Evolutionary conservation across 2,329 filamentous ascomycete species (phyloP), one percentile per base, ranked within the genome.

Genomic region (Colletotrichum neosansevieriae): DNA sequence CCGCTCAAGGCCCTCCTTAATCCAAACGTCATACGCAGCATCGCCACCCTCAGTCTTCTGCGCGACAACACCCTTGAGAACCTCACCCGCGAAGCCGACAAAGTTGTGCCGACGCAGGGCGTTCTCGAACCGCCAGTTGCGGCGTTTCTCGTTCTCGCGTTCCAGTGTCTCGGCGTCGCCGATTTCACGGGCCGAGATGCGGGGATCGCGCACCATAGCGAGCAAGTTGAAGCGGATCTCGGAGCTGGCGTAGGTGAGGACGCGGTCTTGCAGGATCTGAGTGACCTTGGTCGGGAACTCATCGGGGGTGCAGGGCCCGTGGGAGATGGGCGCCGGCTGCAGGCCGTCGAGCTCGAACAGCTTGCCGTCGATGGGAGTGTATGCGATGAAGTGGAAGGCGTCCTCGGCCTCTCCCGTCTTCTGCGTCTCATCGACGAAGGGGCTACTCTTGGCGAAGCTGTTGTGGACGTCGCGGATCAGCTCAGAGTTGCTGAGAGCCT

Each of bases 171-270:
- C 94, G 49, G 82, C 77, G 80, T 99, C 96, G 51, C 94, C 94
- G 71, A 96, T 88, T 78, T 97, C 93, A 65, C 86, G 85, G 36
- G 95, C 95, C 56, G 89, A 85, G 51, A 92, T 83, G 49, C 96
- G 86, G 76, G 94, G 83, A 81, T 99, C 96, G 71, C 91, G 86
- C 73, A 95, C 93, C 87, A 97, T 94, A 50, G 95, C 96, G 77
- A 99, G 88, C 61, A 99, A 85, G 79, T 99, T 99, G 84, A 99
- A 99, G 50, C 94, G 88, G 71, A 98, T 98, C 85, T 99, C 96
- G 1, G 89, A 87, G 17, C 89, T 83, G 15, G 94, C 94, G 79
- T 99, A 98, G 64, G 95, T 87, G 69, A 87, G 91, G 73, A 99
- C 92, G 61, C 96, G 89, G 65, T 91, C 86, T 80, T 93, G 92